Evolutionary conservation across 2,329 filamentous ascomycete genomes (phyloP).

Genomic region (Fusarium napiforme): DNA sequence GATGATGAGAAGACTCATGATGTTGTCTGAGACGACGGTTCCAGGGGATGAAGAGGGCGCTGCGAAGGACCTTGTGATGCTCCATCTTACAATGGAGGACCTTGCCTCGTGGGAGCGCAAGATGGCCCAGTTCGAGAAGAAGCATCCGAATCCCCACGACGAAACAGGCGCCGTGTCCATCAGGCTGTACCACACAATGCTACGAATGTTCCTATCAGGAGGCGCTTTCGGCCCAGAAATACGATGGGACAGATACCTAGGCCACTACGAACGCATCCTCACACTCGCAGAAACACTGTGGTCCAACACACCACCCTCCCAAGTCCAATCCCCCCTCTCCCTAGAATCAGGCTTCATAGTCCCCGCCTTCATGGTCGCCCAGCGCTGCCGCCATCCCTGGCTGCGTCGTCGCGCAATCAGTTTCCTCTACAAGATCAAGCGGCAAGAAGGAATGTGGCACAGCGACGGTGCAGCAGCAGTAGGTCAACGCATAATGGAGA

Average conservation of each 20-base stretch:
- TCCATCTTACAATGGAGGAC: slow-evolving; percentile 16
- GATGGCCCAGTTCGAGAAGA: slow-evolving; percentile 39
- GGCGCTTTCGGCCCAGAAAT: slow-evolving; percentile 41
- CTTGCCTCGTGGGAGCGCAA: slow-evolving; percentile 38
- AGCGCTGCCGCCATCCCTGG: slow-evolving; percentile 48
- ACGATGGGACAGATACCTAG: slow-evolving; percentile 45
- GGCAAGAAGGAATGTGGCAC: slow-evolving; percentile 50
- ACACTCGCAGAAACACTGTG: slow-evolving; percentile 29
- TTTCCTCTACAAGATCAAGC: slow-evolving; percentile 41
- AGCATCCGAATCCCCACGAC: slow-evolving; percentile 4
- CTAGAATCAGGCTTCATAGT: slow-evolving; percentile 49
- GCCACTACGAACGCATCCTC: slow-evolving; percentile 46
- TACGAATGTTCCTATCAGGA: slow-evolving; percentile 34
- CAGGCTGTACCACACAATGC: slow-evolving; percentile 46
- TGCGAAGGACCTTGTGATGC: neutral
- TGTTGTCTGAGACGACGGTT: slow-evolving; percentile 24
- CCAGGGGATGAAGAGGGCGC: neutral
- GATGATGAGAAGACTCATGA: slow-evolving; percentile 35
- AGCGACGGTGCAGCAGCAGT: slow-evolving; percentile 46
- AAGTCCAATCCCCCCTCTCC: slow-evolving; percentile 39
- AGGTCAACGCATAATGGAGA: slow-evolving; percentile 28
- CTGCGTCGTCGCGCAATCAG: slow-evolving; percentile 43
- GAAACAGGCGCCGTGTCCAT: slow-evolving; percentile 36
- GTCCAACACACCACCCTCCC: slow-evolving; percentile 25
- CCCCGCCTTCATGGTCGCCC: slow-evolving; percentile 42